These are phyloP conservation scores for Chaetoceros tenuissimus DNA, from an alignment of 108 stramenopile species.

Conservation along the genomic window DNA sequence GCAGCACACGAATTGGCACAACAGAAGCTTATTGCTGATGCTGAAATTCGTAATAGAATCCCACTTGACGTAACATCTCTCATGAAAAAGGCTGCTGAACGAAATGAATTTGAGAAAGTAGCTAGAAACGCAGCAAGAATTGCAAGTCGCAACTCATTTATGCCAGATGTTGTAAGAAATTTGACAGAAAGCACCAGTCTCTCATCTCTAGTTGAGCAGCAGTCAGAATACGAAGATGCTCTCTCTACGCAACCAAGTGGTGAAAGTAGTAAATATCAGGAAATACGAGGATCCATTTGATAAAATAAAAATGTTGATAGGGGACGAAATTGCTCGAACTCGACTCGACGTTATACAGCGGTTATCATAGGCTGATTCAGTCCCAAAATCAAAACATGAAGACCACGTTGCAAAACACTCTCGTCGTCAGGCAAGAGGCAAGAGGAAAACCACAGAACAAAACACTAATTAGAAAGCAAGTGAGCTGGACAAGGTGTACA, in stretches of 20 bases:
- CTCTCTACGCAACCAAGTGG: neutral
- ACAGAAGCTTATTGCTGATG: slow-evolving; percentile 72
- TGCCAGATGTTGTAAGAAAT: slow-evolving; percentile 4
- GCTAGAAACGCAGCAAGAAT: slow-evolving; percentile 7
- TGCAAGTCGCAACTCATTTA: slow-evolving; percentile 1
- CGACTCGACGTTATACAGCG: too few relatives aligned
- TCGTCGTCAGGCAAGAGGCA: too few relatives aligned
- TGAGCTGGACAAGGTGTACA: too few relatives aligned
- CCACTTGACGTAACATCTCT: slow-evolving; percentile 64
- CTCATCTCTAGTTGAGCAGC: neutral
- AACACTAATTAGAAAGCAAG: too few relatives aligned
- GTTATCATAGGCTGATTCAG: too few relatives aligned
- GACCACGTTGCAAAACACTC: too few relatives aligned
- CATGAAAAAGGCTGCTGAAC: slow-evolving; percentile 65
- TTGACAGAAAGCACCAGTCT: neutral
- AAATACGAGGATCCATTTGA: too few relatives aligned
- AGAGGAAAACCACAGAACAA: too few relatives aligned
- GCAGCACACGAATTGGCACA: slow-evolving; percentile 74
- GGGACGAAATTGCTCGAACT: too few relatives aligned
- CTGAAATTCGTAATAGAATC: slow-evolving; percentile 52
- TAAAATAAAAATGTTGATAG: too few relatives aligned
- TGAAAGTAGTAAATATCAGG: too few relatives aligned
- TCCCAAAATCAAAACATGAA: too few relatives aligned
- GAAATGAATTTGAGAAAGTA: slow-evolving; percentile 34
- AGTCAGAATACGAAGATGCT: neutral